Evolutionary conservation across 495 filamentous ascomycete genomes (phyloP).

Genomic region (Sphaerosporella brunnea): DNA sequence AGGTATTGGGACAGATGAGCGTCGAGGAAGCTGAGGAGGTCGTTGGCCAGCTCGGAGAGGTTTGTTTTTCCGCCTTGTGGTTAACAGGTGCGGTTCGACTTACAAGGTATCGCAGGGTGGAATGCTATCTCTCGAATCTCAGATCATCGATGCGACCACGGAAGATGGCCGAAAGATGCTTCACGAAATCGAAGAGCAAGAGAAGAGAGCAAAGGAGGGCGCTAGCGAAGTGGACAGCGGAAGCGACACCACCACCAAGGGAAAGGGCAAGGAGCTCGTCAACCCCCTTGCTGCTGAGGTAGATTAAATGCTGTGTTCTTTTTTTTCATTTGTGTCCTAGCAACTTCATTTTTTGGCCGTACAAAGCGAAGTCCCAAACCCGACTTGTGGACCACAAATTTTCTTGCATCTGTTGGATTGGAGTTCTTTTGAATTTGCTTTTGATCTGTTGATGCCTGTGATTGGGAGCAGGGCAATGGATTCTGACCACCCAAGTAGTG

Average conservation of each 20-base stretch:
- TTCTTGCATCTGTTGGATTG: too few species aligned
- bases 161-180: conserved; percentile 68
- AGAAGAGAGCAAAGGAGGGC: conserved; percentile 17
- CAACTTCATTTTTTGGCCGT: too few species aligned
- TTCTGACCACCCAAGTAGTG: too few species aligned
- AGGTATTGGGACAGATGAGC: conserved; percentile 82
- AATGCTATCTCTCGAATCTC: conserved; percentile 78
- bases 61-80: conserved; percentile 29
- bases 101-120: conserved; percentile 36
- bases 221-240: neutral
- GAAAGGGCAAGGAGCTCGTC: neutral
- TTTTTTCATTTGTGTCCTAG: neutral
- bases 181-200: conserved; percentile 55
- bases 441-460: too few species aligned
- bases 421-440: too few species aligned
- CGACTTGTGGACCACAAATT: too few species aligned
- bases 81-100: too few species aligned
- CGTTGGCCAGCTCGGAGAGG: conserved; percentile 64
- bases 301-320: neutral
- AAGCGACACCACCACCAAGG: neutral
- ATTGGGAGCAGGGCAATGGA: too few species aligned
- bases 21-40: conserved; percentile 85
- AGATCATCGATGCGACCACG: conserved; percentile 90
- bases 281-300: conserved; percentile 4
- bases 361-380: too few species aligned